phyloP scores from a whole-genome alignment of 345 rosid species.

The Raphanus raphanistrum region DNA sequence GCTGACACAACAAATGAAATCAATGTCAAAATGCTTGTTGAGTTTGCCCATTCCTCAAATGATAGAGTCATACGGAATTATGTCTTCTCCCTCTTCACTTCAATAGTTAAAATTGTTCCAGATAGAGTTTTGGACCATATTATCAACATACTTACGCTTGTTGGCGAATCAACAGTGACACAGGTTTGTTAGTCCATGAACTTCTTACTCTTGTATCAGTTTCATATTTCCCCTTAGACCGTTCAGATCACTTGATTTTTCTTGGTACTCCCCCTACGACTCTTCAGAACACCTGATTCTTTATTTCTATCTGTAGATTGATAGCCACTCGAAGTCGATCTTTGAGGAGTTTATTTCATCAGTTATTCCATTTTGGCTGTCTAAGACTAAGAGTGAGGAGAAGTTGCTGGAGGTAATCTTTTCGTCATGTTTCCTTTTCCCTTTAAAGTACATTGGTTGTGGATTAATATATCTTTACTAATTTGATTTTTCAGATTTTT shows the following conservation, averaged over 20 bases:
- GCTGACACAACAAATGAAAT: constrained; percentile 49
- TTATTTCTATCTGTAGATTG: constrained; percentile 50
- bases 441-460: neutral
- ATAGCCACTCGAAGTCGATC: constrained; percentile 67
- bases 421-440: neutral
- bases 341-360: constrained; percentile 81
- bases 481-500: constrained; percentile 59
- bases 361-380: constrained; percentile 81
- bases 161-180: constrained; percentile 75
- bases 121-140: constrained; percentile 63
- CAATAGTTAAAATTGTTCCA: constrained; percentile 63
- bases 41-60: constrained; percentile 55
- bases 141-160: constrained; percentile 57
- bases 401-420: constrained; percentile 68
- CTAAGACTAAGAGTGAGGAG: constrained; percentile 53
- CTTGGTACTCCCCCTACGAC: neutral
- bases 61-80: constrained; percentile 68
- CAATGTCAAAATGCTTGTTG: constrained; percentile 60
- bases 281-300: neutral
- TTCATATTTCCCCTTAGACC: neutral
- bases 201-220: constrained; percentile 5
- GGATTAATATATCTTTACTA: constrained; percentile 3
- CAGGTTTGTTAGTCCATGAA: constrained; percentile 61
- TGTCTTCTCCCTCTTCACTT: constrained; percentile 60
- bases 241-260: neutral